Evolutionary conservation across 257 asterid genomes (phyloP), one percentile per base, ranked within the genome.

Genomic region (Galeopsis tetrahit): DNA sequence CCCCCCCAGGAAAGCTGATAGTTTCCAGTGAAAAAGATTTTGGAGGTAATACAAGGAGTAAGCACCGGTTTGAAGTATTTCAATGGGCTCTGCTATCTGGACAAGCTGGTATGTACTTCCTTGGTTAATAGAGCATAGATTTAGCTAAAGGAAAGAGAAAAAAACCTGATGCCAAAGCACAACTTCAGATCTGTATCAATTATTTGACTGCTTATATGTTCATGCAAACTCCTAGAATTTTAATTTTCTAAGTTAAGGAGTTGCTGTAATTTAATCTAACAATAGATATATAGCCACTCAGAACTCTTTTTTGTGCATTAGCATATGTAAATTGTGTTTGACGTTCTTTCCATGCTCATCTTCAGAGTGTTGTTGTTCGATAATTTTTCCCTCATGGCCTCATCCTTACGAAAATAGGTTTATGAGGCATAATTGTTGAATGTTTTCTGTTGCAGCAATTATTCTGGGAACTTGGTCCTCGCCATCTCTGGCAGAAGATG

Each of bases 401-500:
- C 64, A 44, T 64, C 17, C 21, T 31, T 28, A 31, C 35, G 49
- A 46, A 43, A 44, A 69, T 38, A 46, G 6, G 17, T n/a, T 40
- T 72, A 66, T 66, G 38, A 57, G 69, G 63, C 40, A 63, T 44
- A 13, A 14, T 48, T 63, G 31, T 48, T 57, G 31, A 7, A 33
- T 80, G 53, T 63, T 55, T 75, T 78, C 59, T 56, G 69, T 75
- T 67, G 77, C 82, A 88, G 97, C 95, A 39, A 40, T 87, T 31
- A 76, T 86, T 70, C 77, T 94, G 61, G 96, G 95, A 69, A 79
- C 85, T 64, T 80, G 75, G 78, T 82, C 78, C 6, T 61, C 69
- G 58, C 83, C 82, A 69, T 87, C 90, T 58, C 72, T 88, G 77
- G 93, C 98, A 31, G 97, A 93, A 68, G 89, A 86, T 75, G 79